Conservation (phyloP, 2,329 filamentous ascomycete species). For the Sporothrix humicola region DNA sequence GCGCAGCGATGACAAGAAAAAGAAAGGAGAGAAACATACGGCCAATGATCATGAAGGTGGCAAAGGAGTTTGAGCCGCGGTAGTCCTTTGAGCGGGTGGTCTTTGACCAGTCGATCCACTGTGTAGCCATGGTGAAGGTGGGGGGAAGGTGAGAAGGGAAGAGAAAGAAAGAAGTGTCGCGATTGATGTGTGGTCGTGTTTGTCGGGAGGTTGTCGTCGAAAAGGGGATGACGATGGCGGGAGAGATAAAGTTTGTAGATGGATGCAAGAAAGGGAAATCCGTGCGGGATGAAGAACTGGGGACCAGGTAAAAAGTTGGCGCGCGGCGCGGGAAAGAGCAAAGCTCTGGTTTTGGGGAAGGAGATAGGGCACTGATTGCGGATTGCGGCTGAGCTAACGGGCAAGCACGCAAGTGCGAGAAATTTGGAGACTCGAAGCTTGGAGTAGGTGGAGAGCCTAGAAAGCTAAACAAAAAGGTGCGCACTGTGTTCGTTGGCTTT, state of each 20-base stretch:
- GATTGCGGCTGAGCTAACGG: conserved; percentile 16
- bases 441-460: too few relatives aligned
- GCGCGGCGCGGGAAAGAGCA: neutral
- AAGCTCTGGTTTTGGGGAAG: neutral
- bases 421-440: too few relatives aligned
- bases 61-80: conserved; percentile 74
- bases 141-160: neutral
- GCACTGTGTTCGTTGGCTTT: neutral
- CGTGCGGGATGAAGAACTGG: neutral
- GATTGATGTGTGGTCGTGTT: neutral
- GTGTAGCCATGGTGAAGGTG: conserved; percentile 36
- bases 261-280: neutral
- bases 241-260: conserved; percentile 5
- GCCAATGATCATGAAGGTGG: conserved; percentile 95
- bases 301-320: neutral
- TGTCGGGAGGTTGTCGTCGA: neutral
- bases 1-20: conserved; percentile 27
- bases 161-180: neutral
- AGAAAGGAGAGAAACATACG: conserved; percentile 65
- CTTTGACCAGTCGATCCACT: conserved; percentile 61
- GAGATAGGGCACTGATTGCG: neutral
- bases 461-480: neutral
- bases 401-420: neutral
- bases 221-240: neutral
- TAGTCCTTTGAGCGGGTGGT: conserved; percentile 63